Evolutionary conservation across 2,329 filamentous ascomycete species (phyloP).

Genomic region (Dothidotthia symphoricarpi): DNA sequence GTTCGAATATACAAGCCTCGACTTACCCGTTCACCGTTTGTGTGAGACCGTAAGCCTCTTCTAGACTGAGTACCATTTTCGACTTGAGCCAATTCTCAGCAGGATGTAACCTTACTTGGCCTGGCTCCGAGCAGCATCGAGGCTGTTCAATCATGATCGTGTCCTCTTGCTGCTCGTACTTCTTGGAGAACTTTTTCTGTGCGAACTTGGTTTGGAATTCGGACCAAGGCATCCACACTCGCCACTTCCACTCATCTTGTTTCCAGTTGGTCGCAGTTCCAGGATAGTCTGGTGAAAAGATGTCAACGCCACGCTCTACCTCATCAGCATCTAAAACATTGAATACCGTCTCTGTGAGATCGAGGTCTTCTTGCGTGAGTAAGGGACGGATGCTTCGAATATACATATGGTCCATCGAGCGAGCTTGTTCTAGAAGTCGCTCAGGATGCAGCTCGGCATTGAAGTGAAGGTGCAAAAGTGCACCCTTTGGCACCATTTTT

Average conservation of each 20-base stretch:
- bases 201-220: conserved; percentile 45
- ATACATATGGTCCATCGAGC: conserved; percentile 60
- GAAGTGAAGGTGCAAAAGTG: conserved; percentile 73
- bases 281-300: conserved; percentile 55
- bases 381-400: conserved; percentile 62
- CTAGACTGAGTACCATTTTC: conserved; percentile 62
- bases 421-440: conserved; percentile 58
- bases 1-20: conserved; percentile 1
- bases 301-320: conserved; percentile 28
- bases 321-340: conserved; percentile 46
- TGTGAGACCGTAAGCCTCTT: conserved; percentile 57
- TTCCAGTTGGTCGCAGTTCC: conserved; percentile 27
- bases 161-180: conserved; percentile 9
- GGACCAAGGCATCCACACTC: conserved; percentile 48
- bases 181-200: conserved; percentile 24
- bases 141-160: conserved; percentile 5
- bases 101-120: conserved; percentile 11
- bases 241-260: conserved; percentile 7
- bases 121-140: conserved; percentile 17
- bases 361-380: conserved; percentile 43
- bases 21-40: conserved; percentile 56
- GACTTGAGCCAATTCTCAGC: conserved; percentile 56
- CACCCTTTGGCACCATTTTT: conserved; percentile 65
- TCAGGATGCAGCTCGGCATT: conserved; percentile 67
- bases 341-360: conserved; percentile 62